Conservation (phyloP, 2,329 filamentous ascomycete genomes). For the Claviceps sp. region DNA sequence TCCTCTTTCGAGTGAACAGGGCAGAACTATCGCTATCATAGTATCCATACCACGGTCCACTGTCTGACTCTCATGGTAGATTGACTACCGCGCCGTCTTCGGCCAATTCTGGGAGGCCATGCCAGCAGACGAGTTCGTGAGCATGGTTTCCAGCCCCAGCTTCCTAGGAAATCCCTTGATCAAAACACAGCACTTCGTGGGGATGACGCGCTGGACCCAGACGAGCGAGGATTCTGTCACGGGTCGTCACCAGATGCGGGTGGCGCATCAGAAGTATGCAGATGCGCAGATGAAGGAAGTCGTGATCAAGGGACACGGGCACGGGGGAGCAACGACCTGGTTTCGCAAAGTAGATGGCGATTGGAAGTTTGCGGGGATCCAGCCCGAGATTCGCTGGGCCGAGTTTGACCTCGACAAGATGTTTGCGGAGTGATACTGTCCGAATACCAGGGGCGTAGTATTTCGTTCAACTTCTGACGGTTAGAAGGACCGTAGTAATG, state of each 20-base stretch:
- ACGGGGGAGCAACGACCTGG: conserved; percentile 38
- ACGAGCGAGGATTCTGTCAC: conserved; percentile 32
- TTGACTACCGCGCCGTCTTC: conserved; percentile 25
- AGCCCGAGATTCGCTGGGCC: conserved; percentile 39
- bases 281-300: conserved; percentile 32
- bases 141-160: conserved; percentile 34
- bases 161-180: conserved; percentile 41
- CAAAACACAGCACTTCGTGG: conserved; percentile 44
- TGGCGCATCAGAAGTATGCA: conserved; percentile 42
- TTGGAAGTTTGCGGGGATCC: conserved; percentile 44
- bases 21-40: too few relatives aligned
- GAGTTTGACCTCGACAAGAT: conserved; percentile 23
- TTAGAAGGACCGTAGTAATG: too few relatives aligned
- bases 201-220: conserved; percentile 37
- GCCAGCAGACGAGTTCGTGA: conserved; percentile 38
- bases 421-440: neutral
- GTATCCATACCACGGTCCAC: too few relatives aligned
- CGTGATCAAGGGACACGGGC: conserved; percentile 40
- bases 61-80: conserved; percentile 2
- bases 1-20: neutral
- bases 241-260: conserved; percentile 43
- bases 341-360: conserved; percentile 43
- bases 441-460: too few relatives aligned
- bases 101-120: conserved; percentile 42
- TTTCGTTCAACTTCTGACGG: too few relatives aligned